phyloP scores from a whole-genome alignment of 345 rosid species.

The Linum tenue region DNA sequence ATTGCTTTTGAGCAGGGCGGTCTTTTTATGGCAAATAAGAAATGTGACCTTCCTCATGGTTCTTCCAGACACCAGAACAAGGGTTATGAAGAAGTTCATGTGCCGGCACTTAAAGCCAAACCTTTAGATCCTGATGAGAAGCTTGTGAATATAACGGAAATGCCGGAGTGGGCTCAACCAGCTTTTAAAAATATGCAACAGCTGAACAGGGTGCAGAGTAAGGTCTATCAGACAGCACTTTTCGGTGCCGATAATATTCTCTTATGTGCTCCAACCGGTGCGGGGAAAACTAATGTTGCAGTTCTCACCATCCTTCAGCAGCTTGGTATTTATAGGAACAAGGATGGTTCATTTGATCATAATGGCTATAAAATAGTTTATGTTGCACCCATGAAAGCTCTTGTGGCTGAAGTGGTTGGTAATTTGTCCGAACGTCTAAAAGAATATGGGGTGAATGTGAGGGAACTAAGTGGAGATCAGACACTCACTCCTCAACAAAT shows the following conservation, averaged over 20 bases:
- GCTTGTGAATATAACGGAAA: conserved; percentile 69
- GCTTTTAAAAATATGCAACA: conserved; percentile 89
- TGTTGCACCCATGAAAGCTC: conserved; percentile 99
- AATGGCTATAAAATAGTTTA: conserved; percentile 78
- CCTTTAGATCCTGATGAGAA: conserved; percentile 50
- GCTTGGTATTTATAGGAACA: conserved; percentile 46
- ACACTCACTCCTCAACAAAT: conserved; percentile 84
- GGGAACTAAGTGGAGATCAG: conserved; percentile 94
- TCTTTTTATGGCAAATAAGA: conserved; percentile 79
- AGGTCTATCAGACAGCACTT: conserved; percentile 77
- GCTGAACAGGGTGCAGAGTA: conserved; percentile 91
- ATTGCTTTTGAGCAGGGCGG: conserved; percentile 84
- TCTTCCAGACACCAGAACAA: conserved; percentile 53
- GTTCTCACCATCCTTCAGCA: conserved; percentile 96
- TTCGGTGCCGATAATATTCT: conserved; percentile 70
- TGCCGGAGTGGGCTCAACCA: conserved; percentile 97
- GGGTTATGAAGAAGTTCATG: conserved; percentile 94
- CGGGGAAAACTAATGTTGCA: conserved; percentile 96
- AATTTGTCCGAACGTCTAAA: conserved; percentile 77
- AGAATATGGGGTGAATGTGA: conserved; percentile 63
- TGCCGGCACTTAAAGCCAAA: conserved; percentile 63
- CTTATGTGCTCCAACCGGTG: conserved; percentile 96
- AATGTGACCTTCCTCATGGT: conserved; percentile 74
- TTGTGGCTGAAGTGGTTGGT: conserved; percentile 92
- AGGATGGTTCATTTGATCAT: conserved; percentile 69